A percentile compares a stretch with the other conserved stretches of the same genome.
Evolutionary conservation across 495 filamentous ascomycete genomes (phyloP).

Genomic region (Staphylotrichum tortipilum): DNA sequence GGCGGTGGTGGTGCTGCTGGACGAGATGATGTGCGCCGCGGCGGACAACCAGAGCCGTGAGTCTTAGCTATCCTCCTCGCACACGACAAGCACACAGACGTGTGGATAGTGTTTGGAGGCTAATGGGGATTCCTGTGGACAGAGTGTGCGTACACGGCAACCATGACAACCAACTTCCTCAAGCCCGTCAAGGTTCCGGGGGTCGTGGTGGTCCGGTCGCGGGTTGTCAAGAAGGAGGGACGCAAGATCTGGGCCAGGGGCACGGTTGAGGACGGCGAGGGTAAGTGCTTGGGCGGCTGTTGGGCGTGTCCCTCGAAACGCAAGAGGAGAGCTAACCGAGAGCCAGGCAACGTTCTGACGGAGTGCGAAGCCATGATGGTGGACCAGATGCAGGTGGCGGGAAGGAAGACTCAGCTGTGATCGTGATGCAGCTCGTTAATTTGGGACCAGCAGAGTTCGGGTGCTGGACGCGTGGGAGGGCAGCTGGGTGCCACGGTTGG

Average conservation of each 20-base stretch:
- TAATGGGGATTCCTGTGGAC: not conserved
- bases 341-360: constrained; percentile 10
- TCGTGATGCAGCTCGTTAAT: no score
- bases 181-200: constrained; percentile 14
- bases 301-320: no score
- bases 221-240: constrained; percentile 15
- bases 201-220: constrained; percentile 12
- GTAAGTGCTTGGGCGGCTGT: not conserved
- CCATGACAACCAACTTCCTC: constrained; percentile 11
- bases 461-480: no score
- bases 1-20: constrained; percentile 14
- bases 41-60: constrained; percentile 13
- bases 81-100: not conserved
- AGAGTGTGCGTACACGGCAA: constrained; percentile 16
- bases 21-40: constrained; percentile 19
- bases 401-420: no score
- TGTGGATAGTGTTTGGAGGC: not conserved
- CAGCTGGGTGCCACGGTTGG: no score
- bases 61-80: not conserved
- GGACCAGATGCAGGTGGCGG: constrained; percentile 2
- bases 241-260: constrained; percentile 17
- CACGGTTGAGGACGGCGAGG: constrained; percentile 17
- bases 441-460: no score
- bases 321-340: not conserved
- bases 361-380: constrained; percentile 15